These are phyloP conservation scores for Gracilaria vermiculophylla DNA, from an alignment of 23 red algal genomes.

Conservation along the genomic window DNA sequence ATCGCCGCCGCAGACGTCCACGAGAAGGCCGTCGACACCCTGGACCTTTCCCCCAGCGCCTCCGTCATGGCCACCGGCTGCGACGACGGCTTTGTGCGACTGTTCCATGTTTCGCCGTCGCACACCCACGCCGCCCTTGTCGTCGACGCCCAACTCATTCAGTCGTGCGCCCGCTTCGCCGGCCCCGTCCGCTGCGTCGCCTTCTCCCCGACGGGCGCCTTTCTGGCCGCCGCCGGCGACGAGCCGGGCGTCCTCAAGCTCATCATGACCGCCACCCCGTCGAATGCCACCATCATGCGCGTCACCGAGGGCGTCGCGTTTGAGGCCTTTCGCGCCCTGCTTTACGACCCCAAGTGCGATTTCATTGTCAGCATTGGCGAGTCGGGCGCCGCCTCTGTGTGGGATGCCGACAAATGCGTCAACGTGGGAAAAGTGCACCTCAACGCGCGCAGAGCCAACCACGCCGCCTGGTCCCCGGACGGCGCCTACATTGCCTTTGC, in stretches of 20 bases:
- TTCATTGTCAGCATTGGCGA: constrained; percentile 66
- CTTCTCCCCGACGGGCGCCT: constrained; percentile 67
- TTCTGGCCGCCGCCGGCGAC: constrained; percentile 65
- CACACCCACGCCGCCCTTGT: not conserved
- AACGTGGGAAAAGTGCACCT: constrained; percentile 35
- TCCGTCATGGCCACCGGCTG: constrained; percentile 49
- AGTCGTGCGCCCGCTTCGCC: constrained; percentile 58
- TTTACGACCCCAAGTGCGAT: constrained; percentile 67
- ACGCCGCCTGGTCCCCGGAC: constrained; percentile 60
- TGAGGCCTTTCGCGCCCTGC: constrained; percentile 52
- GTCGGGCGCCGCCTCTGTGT: constrained; percentile 36
- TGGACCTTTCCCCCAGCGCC: constrained; percentile 34
- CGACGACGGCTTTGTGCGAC: constrained; percentile 67
- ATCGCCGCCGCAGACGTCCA: constrained; percentile 43
- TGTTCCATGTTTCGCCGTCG: constrained; percentile 16
- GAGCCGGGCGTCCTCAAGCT: constrained; percentile 80
- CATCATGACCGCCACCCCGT: constrained; percentile 59
- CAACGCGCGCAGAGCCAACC: constrained; percentile 23
- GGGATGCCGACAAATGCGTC: constrained; percentile 53
- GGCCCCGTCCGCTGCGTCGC: constrained; percentile 50
- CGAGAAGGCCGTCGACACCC: constrained; percentile 31
- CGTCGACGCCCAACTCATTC: constrained; percentile 19
- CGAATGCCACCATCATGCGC: constrained; percentile 45
- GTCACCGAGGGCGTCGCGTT: not conserved
- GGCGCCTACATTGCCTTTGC: constrained; percentile 46